Conservation (phyloP, 306 rosid genomes). For the Hippophae rhamnoides region DNA sequence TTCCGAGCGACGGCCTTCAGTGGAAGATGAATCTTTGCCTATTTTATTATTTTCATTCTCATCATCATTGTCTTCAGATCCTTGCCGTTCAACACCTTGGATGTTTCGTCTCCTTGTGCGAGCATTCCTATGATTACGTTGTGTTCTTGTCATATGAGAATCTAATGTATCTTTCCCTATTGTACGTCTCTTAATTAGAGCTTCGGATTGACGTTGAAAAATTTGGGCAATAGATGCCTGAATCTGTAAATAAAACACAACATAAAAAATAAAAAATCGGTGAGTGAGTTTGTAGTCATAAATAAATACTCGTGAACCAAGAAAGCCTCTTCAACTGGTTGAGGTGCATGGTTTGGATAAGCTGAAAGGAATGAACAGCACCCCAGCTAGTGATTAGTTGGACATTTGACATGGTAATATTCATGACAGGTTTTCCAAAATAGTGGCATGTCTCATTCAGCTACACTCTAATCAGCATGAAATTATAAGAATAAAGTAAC, state of each 20-base stretch:
- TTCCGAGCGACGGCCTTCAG: constrained; percentile 56
- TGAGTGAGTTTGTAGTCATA: background rate
- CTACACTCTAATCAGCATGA: background rate
- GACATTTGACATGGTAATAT: constrained; percentile 1
- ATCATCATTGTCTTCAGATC: constrained; percentile 73
- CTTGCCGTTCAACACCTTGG: constrained; percentile 46
- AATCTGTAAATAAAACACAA: constrained; percentile 27
- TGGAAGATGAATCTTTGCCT: constrained; percentile 60
- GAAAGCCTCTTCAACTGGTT: constrained; percentile 2
- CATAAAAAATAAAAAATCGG: constrained; percentile 10
- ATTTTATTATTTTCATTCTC: constrained; percentile 45
- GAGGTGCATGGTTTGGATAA: constrained; percentile 2
- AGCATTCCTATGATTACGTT: constrained; percentile 48
- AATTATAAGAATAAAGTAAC: background rate
- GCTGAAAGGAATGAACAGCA: background rate
- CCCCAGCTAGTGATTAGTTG: background rate
- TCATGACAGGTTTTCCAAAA: background rate
- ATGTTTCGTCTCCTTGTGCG: constrained; percentile 49
- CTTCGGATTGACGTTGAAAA: constrained; percentile 84
- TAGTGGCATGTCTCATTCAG: background rate
- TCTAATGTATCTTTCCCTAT: constrained; percentile 47
- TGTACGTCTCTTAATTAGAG: constrained; percentile 60
- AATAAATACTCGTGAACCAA: background rate
- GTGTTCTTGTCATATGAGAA: constrained; percentile 47
- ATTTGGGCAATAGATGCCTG: constrained; percentile 59